Percentiles rank a stretch among this genome's conserved stretches.
phyloP scores from a whole-genome alignment of 345 rosid genomes.

The Aquilaria sinensis region DNA sequence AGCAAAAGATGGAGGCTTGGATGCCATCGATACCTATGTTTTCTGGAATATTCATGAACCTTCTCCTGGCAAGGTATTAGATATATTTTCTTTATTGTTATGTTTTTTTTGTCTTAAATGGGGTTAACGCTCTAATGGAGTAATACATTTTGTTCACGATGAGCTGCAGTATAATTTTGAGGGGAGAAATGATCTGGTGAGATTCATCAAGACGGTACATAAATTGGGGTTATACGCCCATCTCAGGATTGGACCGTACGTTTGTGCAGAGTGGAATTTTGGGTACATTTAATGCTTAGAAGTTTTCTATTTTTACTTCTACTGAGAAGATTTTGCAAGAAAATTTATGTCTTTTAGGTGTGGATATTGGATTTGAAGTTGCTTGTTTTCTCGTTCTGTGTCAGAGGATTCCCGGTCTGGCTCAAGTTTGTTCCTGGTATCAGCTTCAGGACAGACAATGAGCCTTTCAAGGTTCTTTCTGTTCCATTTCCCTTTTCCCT shows the following conservation, averaged over 20 bases:
- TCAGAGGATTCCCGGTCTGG: constrained; percentile 98
- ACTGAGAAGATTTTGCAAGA: too few relatives aligned
- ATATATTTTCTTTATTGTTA: not conserved
- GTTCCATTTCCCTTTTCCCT: not conserved
- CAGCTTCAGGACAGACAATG: constrained; percentile 95
- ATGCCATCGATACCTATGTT: constrained; percentile 33
- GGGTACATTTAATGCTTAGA: constrained; percentile 41
- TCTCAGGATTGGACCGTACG: constrained; percentile 97
- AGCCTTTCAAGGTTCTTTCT: constrained; percentile 78
- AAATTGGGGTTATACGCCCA: constrained; percentile 82
- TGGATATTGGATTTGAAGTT: constrained; percentile 7
- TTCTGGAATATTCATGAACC: constrained; percentile 37
- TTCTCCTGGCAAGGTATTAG: constrained; percentile 28
- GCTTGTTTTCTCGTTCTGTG: constrained; percentile 12
- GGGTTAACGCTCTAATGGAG: not conserved
- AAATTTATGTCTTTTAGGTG: not conserved
- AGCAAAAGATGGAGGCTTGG: constrained; percentile 35
- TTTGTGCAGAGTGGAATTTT: constrained; percentile 99
- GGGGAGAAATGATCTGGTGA: constrained; percentile 76
- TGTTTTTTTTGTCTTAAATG: not conserved
- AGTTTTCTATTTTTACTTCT: not conserved
- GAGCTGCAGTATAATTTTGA: constrained; percentile 61
- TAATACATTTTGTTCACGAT: too few relatives aligned
- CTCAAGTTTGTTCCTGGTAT: constrained; percentile 92
- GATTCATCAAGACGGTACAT: constrained; percentile 84